These are phyloP conservation scores for Aureobasidium leucospermi DNA, from an alignment of 2,329 filamentous ascomycete species.

Conservation along the genomic window DNA sequence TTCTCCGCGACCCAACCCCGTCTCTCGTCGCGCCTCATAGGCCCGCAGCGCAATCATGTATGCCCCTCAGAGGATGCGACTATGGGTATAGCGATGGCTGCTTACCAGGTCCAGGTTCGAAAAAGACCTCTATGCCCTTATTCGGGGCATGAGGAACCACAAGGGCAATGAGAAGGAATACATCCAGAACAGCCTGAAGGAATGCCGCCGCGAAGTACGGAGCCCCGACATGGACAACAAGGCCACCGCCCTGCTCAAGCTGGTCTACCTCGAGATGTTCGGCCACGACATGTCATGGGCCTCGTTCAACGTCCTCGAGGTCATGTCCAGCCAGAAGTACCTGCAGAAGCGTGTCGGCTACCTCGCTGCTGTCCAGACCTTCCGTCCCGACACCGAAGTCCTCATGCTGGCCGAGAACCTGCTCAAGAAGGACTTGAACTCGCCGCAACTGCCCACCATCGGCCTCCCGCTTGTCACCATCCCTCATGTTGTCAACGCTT, in stretches of 20 bases:
- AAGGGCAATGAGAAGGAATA: slow-evolving; percentile 94
- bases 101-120: slow-evolving; percentile 66
- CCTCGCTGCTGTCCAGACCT: slow-evolving; percentile 90
- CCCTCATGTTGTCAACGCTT: slow-evolving; percentile 91
- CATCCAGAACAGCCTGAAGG: slow-evolving; percentile 84
- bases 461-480: slow-evolving; percentile 80
- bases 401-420: slow-evolving; percentile 96
- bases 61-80: background rate
- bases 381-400: slow-evolving; percentile 90
- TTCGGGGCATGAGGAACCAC: slow-evolving; percentile 88
- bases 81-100: background rate
- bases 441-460: slow-evolving; percentile 66
- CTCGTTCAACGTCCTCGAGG: slow-evolving; percentile 94
- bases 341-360: slow-evolving; percentile 94
- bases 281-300: slow-evolving; percentile 99
- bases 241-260: slow-evolving; percentile 88
- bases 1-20: background rate
- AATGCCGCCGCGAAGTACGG: slow-evolving; percentile 89
- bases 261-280: slow-evolving; percentile 98
- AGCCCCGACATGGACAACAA: slow-evolving; percentile 96
- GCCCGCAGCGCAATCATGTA: slow-evolving; percentile 10
- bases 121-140: slow-evolving; percentile 98
- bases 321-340: slow-evolving; percentile 95
- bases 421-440: slow-evolving; percentile 84
- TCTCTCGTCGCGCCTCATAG: background rate